phyloP scores from a whole-genome alignment of 192 early-diverging fungal species.

The Coemansia sp. region DNA sequence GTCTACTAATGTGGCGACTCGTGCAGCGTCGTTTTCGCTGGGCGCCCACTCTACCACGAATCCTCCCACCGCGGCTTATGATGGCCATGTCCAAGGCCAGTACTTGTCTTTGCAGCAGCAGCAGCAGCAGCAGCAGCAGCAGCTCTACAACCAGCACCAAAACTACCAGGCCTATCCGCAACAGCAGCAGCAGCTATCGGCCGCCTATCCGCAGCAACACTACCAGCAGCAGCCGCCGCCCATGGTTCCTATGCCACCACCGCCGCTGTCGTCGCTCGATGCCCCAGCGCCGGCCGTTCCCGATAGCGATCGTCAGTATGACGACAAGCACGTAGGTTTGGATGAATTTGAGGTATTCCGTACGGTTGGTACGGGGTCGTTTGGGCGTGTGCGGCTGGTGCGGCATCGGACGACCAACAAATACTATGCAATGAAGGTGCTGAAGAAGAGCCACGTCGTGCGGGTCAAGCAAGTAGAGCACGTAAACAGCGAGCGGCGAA shows the following conservation, averaged over 20 bases:
- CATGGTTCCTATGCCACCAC: not conserved
- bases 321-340: slow-evolving; percentile 58
- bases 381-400: slow-evolving; percentile 94
- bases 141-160: not conserved
- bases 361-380: slow-evolving; percentile 94
- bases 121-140: slow-evolving; percentile 8
- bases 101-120: slow-evolving; percentile 10
- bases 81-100: not conserved
- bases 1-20: slow-evolving; percentile 39
- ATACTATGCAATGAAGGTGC: slow-evolving; percentile 96
- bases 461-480: slow-evolving; percentile 96
- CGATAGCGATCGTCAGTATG: slow-evolving; percentile 20
- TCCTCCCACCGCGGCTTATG: slow-evolving; percentile 5
- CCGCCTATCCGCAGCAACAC: slow-evolving; percentile 11
- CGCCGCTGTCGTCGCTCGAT: not conserved
- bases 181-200: slow-evolving; percentile 4
- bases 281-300: not conserved
- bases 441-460: slow-evolving; percentile 92
- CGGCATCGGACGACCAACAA: slow-evolving; percentile 72
- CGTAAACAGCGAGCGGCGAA: slow-evolving; percentile 94
- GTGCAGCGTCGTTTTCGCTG: slow-evolving; percentile 49
- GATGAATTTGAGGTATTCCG: slow-evolving; percentile 80
- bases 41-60: slow-evolving; percentile 17
- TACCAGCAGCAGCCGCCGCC: slow-evolving; percentile 14
- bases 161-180: not conserved